Conservation (phyloP, 352 stramenopile genomes). For the Pilasporangium apinafurcum region DNA sequence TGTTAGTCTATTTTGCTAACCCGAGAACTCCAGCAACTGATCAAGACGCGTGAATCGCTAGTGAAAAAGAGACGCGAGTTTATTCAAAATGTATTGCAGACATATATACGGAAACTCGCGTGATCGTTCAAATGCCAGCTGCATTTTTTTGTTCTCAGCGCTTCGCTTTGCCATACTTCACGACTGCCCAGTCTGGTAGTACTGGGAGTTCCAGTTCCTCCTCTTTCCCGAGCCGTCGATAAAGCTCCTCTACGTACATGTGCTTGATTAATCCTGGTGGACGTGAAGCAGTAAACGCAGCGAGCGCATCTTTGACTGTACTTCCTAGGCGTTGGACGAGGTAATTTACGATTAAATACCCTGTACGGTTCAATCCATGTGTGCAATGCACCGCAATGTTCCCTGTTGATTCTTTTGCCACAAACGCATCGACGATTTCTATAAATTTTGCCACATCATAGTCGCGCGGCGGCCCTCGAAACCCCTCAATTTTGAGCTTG, state of each 20-base stretch:
- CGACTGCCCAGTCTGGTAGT: slow-evolving; percentile 51
- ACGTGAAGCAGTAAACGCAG: slow-evolving; percentile 52
- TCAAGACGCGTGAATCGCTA: slow-evolving; percentile 25
- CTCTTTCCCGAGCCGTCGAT: slow-evolving; percentile 27
- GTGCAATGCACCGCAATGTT: slow-evolving; percentile 74
- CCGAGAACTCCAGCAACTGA: slow-evolving; percentile 35
- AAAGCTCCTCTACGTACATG: slow-evolving; percentile 78
- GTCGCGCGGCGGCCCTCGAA: slow-evolving; percentile 37
- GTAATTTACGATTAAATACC: slow-evolving; percentile 71
- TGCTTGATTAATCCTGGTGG: slow-evolving; percentile 78
- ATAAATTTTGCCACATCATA: slow-evolving; percentile 53
- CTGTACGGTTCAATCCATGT: slow-evolving; percentile 72
- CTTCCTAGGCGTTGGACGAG: slow-evolving; percentile 44
- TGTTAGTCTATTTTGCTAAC: slow-evolving; percentile 45
- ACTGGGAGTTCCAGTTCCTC: slow-evolving; percentile 42
- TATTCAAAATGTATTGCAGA: slow-evolving; percentile 28
- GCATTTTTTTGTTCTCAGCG: slow-evolving; percentile 1
- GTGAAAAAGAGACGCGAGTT: slow-evolving; percentile 26
- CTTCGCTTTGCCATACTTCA: slow-evolving; percentile 55
- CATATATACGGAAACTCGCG: slow-evolving; percentile 8
- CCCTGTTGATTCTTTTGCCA: slow-evolving; percentile 24
- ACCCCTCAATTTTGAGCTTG: slow-evolving; percentile 77
- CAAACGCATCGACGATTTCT: slow-evolving; percentile 58
- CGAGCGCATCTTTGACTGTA: slow-evolving; percentile 50
- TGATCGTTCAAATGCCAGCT: not conserved